Conservation (phyloP, 2,329 filamentous ascomycete species). For the Lomentospora prolificans region DNA sequence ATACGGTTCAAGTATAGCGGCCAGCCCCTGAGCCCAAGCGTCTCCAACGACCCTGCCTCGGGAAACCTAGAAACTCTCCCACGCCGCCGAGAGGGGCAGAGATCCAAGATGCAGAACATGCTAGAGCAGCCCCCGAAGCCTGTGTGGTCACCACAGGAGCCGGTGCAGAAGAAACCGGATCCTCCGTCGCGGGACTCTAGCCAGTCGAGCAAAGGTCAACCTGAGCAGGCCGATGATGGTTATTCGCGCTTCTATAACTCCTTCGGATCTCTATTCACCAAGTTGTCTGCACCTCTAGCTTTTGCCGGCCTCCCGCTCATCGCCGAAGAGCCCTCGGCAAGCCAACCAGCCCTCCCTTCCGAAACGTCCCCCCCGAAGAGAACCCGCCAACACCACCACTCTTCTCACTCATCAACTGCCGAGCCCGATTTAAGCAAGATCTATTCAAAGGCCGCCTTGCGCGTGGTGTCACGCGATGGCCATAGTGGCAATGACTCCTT, state of each 20-base stretch:
- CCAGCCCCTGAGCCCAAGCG: conserved; percentile 59
- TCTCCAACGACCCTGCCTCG: conserved; percentile 64
- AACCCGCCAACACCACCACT: conserved; percentile 23
- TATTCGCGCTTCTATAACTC: conserved; percentile 89
- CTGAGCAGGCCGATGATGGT: conserved; percentile 59
- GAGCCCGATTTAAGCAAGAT: conserved; percentile 74
- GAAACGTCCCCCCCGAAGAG: conserved; percentile 26
- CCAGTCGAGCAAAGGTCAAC: not conserved
- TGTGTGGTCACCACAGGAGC: conserved; percentile 38
- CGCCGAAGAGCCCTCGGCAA: conserved; percentile 31
- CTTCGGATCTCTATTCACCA: conserved; percentile 80
- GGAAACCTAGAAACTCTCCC: conserved; percentile 55
- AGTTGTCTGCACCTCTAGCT: conserved; percentile 79
- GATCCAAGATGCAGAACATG: conserved; percentile 45
- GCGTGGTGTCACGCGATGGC: conserved; percentile 63
- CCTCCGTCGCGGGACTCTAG: conserved; percentile 10
- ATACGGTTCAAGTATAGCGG: conserved; percentile 58
- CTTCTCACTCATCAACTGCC: conserved; percentile 11
- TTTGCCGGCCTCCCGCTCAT: conserved; percentile 85
- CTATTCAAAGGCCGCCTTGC: conserved; percentile 76
- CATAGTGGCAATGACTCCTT: conserved; percentile 66
- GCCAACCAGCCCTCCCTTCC: not conserved
- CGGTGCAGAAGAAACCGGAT: conserved; percentile 12
- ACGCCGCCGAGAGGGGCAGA: conserved; percentile 35
- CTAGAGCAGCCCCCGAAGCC: conserved; percentile 45